Base-by-base conservation (phyloP, 306 rosid genomes). In the Senna tora region DNA sequence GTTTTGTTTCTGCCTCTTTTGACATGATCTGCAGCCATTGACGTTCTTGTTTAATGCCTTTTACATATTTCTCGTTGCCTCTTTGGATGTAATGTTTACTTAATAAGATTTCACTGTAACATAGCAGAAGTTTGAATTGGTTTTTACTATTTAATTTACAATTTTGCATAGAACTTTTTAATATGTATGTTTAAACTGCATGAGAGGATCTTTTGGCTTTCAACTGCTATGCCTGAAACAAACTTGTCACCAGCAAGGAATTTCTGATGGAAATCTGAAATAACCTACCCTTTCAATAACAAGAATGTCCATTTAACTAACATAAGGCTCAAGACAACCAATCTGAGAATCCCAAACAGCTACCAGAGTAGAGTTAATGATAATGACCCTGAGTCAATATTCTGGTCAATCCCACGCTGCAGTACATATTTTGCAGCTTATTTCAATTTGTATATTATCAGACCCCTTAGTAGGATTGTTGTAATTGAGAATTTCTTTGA, bases 1-100 rank as follows among this genome's bases (percentile, higher is more conserved):
- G 99, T 94, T 84, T 76, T 59, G n/a, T n/a, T 30, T 88, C 84
- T 72, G 55, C n/a, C 43, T 30, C 61, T 55, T 73, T 47, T 6
- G 55, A 59, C 20, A 46, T 65, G 74, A 51, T 62, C 59, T 66
- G 50, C 68, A 68, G 16, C 49, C 65, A 64, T 81, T 72, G 30
- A 25, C 30, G 30, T 25, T 74, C 74, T 65, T 72, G 41, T 71
- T 62, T 34, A 62, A 64, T 69, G 56, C 64, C 50, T 69, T 57
- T 59, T 72, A 5, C 41, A 4, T 25, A 20, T 64, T 65, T 34
- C 22, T 66, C 62, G 72, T 61, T 66, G 61, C 34, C 22, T 66
- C 62, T 69, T 61, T 66, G 61, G 56, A 68, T 49, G 33, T 57
- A 38, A 41, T 17, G 20, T 79, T 49, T 62, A 71, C 7, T 9